Evolutionary conservation across 2,329 filamentous ascomycete genomes (phyloP).

Genomic region (Colletotrichum sp.): DNA sequence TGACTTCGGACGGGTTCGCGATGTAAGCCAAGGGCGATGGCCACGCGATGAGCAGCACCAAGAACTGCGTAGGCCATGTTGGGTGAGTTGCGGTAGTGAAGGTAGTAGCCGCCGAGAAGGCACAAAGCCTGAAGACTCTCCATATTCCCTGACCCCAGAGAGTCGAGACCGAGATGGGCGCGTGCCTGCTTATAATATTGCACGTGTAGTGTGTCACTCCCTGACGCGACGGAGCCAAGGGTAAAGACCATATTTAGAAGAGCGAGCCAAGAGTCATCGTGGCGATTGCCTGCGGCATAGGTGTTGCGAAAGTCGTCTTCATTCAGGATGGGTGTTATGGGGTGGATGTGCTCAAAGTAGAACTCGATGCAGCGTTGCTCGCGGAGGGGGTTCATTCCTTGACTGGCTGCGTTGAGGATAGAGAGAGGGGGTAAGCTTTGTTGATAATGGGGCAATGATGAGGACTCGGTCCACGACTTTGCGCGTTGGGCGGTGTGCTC

Average conservation of each 20-base stretch:
- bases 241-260: constrained; percentile 68
- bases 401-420: constrained; percentile 35
- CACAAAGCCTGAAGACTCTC: constrained; percentile 26
- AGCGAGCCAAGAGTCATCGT: constrained; percentile 64
- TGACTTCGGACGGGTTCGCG: constrained; percentile 11
- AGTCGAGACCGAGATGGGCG: constrained; percentile 58
- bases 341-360: constrained; percentile 67
- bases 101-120: constrained; percentile 25
- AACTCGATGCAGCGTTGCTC: constrained; percentile 55
- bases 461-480: constrained; percentile 25
- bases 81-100: constrained; percentile 28
- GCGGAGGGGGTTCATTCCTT: constrained; percentile 38
- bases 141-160: constrained; percentile 49
- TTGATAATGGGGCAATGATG: constrained; percentile 33
- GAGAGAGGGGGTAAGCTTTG: constrained; percentile 31
- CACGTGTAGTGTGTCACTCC: constrained; percentile 59
- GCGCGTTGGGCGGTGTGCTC: constrained; percentile 29
- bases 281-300: constrained; percentile 44
- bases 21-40: constrained; percentile 24
- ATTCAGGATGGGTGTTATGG: constrained; percentile 65
- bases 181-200: constrained; percentile 62
- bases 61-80: constrained; percentile 27
- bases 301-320: constrained; percentile 55
- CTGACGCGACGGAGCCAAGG: constrained; percentile 64
- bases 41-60: constrained; percentile 23